These are phyloP conservation scores for Pugionium cornutum DNA, from an alignment of 345 rosid genomes.

Conservation along the genomic window DNA sequence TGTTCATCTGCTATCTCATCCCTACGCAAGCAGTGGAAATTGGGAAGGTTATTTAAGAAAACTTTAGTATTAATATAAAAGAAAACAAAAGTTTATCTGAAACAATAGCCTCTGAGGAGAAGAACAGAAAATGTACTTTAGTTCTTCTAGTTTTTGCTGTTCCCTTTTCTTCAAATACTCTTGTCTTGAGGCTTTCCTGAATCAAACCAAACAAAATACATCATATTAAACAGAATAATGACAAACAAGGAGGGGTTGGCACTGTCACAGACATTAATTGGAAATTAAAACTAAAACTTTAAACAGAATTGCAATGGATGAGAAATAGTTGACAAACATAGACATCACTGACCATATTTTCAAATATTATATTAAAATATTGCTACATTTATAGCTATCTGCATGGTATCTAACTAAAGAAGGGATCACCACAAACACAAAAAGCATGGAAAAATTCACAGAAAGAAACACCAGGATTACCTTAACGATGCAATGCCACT, in stretches of 20 bases:
- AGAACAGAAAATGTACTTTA: conserved; percentile 49
- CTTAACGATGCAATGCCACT: conserved; percentile 68
- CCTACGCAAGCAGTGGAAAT: conserved; percentile 36
- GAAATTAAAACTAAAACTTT: no score
- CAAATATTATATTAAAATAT: no score
- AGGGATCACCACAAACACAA: conserved; percentile 18
- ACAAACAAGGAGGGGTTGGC: neutral
- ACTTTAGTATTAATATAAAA: neutral
- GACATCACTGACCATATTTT: no score
- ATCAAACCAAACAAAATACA: conserved; percentile 27
- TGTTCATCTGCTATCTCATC: conserved; percentile 92
- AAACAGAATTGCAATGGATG: no score
- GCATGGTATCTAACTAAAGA: neutral
- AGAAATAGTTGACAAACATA: no score
- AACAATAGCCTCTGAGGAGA: neutral
- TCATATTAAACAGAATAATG: neutral
- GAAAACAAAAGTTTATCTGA: neutral
- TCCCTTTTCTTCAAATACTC: conserved; percentile 95
- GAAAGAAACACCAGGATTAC: conserved; percentile 32
- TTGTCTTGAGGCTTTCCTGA: conserved; percentile 85
- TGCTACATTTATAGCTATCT: no score
- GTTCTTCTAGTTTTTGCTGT: conserved; percentile 93
- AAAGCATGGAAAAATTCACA: conserved; percentile 9
- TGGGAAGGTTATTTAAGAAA: neutral
- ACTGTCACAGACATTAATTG: no score